A percentile compares a stretch with the other conserved stretches of the same genome.
phyloP scores from a whole-genome alignment of 2,329 filamentous ascomycete genomes.

The Fusarium cyanostomum region DNA sequence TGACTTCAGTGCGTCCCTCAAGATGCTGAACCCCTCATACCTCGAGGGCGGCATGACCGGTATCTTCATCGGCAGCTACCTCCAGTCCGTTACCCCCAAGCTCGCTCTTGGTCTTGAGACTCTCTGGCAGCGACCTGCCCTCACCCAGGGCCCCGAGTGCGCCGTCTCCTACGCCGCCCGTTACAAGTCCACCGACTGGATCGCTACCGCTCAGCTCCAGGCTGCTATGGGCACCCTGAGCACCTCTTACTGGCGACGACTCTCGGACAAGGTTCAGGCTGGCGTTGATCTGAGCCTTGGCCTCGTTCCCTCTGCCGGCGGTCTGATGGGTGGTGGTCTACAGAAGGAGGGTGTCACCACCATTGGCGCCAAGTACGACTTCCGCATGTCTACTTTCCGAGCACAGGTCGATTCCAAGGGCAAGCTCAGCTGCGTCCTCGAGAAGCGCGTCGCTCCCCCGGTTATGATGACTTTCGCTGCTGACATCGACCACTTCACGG shows the following conservation, averaged over 20 bases:
- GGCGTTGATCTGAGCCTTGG: slow-evolving; percentile 94
- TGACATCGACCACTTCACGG: slow-evolving; percentile 95
- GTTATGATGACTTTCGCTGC: slow-evolving; percentile 95
- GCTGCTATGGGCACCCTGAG: slow-evolving; percentile 84
- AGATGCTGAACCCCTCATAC: slow-evolving; percentile 93
- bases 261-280: slow-evolving; percentile 95
- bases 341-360: slow-evolving; percentile 91
- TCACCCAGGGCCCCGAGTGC: slow-evolving; percentile 89
- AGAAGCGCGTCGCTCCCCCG: slow-evolving; percentile 94
- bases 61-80: slow-evolving; percentile 94
- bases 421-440: slow-evolving; percentile 89
- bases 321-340: slow-evolving; percentile 78
- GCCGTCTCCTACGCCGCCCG: slow-evolving; percentile 88
- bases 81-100: slow-evolving; percentile 89
- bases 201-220: slow-evolving; percentile 89
- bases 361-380: slow-evolving; percentile 97
- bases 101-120: slow-evolving; percentile 90
- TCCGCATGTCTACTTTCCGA: slow-evolving; percentile 93
- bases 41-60: slow-evolving; percentile 93
- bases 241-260: slow-evolving; percentile 90
- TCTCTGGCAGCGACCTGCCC: slow-evolving; percentile 88
- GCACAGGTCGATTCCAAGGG: slow-evolving; percentile 96
- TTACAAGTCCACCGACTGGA: slow-evolving; percentile 93
- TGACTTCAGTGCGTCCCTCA: slow-evolving; percentile 93
- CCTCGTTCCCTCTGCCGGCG: slow-evolving; percentile 71